phyloP scores from a whole-genome alignment of 1,284 basidiomycete species.

The Apiotrichum akiyoshidainum region DNA sequence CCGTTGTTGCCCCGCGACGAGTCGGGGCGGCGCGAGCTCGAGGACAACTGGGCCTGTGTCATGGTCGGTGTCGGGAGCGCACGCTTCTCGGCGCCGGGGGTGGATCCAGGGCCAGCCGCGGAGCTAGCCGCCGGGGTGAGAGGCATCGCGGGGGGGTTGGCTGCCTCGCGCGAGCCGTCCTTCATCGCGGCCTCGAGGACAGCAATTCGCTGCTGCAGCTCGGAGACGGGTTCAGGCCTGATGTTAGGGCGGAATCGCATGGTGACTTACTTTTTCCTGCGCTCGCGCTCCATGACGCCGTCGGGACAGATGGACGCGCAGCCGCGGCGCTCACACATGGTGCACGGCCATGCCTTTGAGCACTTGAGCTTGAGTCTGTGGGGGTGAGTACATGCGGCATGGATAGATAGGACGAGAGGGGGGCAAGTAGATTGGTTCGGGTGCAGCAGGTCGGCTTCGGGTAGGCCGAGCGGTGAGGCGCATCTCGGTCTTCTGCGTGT shows the following conservation, averaged over 20 bases:
- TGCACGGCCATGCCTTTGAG: conserved; percentile 22
- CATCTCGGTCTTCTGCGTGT: too few species aligned
- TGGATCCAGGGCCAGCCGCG: too few species aligned
- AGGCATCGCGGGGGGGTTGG: too few species aligned
- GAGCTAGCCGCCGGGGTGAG: too few species aligned
- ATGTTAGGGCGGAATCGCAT: background rate
- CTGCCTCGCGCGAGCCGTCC: background rate
- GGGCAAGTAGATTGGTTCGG: background rate
- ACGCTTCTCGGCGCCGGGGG: too few species aligned
- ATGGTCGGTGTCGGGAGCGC: background rate
- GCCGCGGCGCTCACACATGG: conserved; percentile 17
- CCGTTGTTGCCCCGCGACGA: background rate
- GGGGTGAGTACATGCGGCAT: background rate
- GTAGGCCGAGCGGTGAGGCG: too few species aligned
- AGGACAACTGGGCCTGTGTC: background rate
- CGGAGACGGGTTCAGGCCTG: background rate
- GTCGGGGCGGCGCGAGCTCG: too few species aligned
- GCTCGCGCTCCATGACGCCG: conserved; percentile 17
- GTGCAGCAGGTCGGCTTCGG: too few species aligned
- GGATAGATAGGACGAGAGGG: background rate
- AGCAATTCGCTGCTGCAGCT: conserved; percentile 8
- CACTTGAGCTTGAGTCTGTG: conserved; percentile 23
- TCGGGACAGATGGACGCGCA: conserved; percentile 17
- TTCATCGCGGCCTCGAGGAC: conserved; percentile 8
- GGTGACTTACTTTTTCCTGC: conserved; percentile 1